A percentile compares a stretch with the other conserved stretches of the same genome.
These are phyloP conservation scores for Vinca minor DNA, from an alignment of 257 asterid species.

Conservation along the genomic window DNA sequence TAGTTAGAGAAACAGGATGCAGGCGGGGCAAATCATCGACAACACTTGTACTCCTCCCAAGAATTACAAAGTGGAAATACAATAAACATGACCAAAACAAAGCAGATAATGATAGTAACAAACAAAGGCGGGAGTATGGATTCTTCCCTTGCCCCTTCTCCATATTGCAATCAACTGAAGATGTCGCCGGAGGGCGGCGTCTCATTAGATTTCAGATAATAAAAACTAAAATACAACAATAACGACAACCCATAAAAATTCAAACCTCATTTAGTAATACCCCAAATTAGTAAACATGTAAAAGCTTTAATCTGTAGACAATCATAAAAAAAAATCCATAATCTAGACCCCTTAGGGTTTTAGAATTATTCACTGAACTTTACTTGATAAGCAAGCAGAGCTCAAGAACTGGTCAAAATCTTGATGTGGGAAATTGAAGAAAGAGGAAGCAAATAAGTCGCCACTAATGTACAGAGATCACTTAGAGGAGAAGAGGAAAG, in stretches of 20 bases:
- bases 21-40: constrained; percentile 21
- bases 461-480: not conserved
- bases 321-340: not conserved
- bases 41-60: constrained; percentile 27
- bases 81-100: constrained; percentile 56
- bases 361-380: too few relatives aligned
- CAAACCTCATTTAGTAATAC: too few relatives aligned
- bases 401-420: not conserved
- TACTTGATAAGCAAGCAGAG: not conserved
- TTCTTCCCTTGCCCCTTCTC: constrained; percentile 53
- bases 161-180: constrained; percentile 32
- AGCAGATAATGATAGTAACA: constrained; percentile 44
- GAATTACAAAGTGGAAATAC: constrained; percentile 46
- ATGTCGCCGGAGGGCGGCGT: constrained; percentile 43
- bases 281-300: constrained; percentile 8
- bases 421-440: not conserved
- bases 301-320: not conserved
- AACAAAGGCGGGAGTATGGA: constrained; percentile 45
- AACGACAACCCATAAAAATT: too few relatives aligned
- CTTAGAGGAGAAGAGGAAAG: not conserved
- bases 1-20: constrained; percentile 21
- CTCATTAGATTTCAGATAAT: constrained; percentile 38
- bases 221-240: not conserved
- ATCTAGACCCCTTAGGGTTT: constrained; percentile 2
- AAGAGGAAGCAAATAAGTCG: not conserved